A percentile compares a stretch with the other conserved stretches of the same genome.
Conservation (phyloP, 805 yeast species). For the Nakazawaea pomicola region DNA sequence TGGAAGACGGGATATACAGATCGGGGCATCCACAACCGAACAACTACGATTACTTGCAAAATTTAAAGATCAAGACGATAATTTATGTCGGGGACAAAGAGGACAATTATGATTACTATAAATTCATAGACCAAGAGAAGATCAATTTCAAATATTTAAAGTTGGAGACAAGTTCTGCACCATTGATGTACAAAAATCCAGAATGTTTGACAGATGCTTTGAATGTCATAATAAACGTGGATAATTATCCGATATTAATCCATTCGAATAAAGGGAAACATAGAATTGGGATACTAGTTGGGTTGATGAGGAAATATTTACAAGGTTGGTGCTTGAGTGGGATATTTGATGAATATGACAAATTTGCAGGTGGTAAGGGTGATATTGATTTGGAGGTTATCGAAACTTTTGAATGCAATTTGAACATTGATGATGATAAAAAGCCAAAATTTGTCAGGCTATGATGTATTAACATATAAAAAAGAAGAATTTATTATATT, state of each 20-base stretch:
- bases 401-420: constrained; percentile 68
- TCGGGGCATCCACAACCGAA: constrained; percentile 92
- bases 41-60: constrained; percentile 74
- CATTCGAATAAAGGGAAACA: constrained; percentile 99
- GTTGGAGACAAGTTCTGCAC: constrained; percentile 73
- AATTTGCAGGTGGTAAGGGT: constrained; percentile 90
- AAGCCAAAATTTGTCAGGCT: constrained; percentile 62
- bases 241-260: constrained; percentile 80
- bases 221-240: constrained; percentile 49
- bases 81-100: constrained; percentile 78
- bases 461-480: constrained; percentile 12
- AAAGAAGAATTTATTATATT: no score
- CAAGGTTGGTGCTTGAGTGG: constrained; percentile 96
- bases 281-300: constrained; percentile 90
- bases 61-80: constrained; percentile 68
- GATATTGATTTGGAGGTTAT: constrained; percentile 89
- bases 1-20: constrained; percentile 81
- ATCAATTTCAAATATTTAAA: constrained; percentile 55
- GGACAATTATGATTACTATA: constrained; percentile 57
- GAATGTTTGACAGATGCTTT: constrained; percentile 53
- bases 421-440: constrained; percentile 40
- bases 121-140: constrained; percentile 73
- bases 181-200: constrained; percentile 56
- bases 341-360: constrained; percentile 87
- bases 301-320: constrained; percentile 74